Percentiles rank a stretch among this genome's conserved stretches.
These are phyloP conservation scores for Psilocybe azurescens DNA, from an alignment of 768 basidiomycete species.

Conservation along the genomic window DNA sequence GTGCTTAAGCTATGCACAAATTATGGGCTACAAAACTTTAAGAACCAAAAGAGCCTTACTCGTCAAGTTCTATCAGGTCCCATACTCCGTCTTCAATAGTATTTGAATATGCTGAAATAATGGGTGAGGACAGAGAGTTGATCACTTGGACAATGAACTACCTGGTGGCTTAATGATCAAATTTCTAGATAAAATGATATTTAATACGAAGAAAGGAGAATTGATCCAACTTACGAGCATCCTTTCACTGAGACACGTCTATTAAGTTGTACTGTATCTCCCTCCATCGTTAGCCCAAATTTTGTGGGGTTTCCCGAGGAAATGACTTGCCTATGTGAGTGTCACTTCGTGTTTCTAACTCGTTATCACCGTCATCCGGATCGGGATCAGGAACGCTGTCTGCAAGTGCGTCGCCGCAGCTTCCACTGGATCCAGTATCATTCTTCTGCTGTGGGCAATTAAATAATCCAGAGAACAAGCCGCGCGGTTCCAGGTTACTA, in stretches of 20 bases:
- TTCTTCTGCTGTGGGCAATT: neutral
- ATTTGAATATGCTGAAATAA: neutral
- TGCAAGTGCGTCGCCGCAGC: neutral
- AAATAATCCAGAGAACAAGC: neutral
- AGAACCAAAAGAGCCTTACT: neutral
- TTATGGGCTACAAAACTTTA: neutral
- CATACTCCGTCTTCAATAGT: neutral
- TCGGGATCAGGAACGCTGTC: constrained; percentile 1
- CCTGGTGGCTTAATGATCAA: neutral
- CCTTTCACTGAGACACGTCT: neutral
- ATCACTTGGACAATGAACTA: neutral
- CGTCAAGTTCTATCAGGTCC: neutral
- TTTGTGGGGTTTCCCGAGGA: neutral
- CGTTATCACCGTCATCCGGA: neutral
- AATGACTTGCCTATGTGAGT: neutral
- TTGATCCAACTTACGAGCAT: neutral
- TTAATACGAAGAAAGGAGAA: neutral
- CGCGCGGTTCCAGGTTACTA: neutral
- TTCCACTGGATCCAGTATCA: neutral
- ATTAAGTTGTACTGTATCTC: neutral
- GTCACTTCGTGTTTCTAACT: neutral
- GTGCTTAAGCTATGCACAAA: neutral
- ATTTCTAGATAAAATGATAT: neutral
- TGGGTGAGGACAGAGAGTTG: neutral
- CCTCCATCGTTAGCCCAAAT: too few relatives aligned